Conservation (phyloP, 768 basidiomycete species). For the Paxillus rubicundulus region DNA sequence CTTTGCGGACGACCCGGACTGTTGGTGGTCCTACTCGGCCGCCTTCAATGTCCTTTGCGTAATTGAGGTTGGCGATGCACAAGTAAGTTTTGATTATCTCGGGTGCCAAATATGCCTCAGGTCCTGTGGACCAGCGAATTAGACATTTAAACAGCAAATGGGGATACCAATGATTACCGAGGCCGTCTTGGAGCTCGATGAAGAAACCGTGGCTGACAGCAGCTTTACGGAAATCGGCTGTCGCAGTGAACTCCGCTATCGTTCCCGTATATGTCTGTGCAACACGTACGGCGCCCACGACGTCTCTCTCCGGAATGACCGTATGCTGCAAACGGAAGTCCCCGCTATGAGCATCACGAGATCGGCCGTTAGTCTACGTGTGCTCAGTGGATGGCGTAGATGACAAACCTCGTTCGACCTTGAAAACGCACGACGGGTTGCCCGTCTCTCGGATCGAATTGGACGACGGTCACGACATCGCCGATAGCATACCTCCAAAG, state of each 20-base stretch:
- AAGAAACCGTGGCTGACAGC: conserved; percentile 3
- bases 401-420: not conserved
- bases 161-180: not conserved
- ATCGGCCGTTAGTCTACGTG: not conserved
- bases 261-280: conserved; percentile 1
- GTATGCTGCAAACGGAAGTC: not conserved
- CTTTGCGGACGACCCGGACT: conserved; percentile 3
- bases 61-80: not conserved
- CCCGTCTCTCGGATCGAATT: conserved; percentile 9
- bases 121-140: not conserved
- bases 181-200: conserved; percentile 1
- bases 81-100: not conserved
- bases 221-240: not conserved
- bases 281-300: not conserved
- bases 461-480: conserved; percentile 3
- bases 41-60: not conserved
- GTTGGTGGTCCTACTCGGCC: conserved; percentile 1
- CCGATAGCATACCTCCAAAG: conserved; percentile 1
- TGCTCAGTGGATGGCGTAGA: not conserved
- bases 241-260: conserved; percentile 4
- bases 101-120: not conserved
- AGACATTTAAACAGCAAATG: too few relatives aligned
- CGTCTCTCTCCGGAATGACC: not conserved
- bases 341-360: not conserved
- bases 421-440: conserved; percentile 3